Evolutionary conservation across 306 rosid genomes (phyloP), one percentile per base, ranked within the genome.

Genomic region (Vigna unguiculata): DNA sequence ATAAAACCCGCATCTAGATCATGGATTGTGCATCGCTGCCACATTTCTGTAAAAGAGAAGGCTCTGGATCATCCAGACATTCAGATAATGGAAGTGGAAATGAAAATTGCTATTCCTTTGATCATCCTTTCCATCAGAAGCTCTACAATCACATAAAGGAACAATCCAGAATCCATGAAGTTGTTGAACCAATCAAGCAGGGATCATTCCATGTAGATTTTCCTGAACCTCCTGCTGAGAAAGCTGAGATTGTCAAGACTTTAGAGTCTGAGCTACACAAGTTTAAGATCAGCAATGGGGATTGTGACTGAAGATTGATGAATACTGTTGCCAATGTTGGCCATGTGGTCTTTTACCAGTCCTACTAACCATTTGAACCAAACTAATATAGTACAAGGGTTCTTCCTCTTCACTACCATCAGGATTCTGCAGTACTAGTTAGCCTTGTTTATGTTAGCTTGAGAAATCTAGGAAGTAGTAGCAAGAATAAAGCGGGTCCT

Each of bases 11-110:
- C 62, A 71, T 85, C 79, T 71, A 91, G 98, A 87, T 94, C 80
- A 94, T 94, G 93, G 98, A 94, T 52, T 68, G 83, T 19, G 81
- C 86, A 28, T 88, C 93, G 38, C 94, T 91, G 60, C 97, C 97
- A 6, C 96, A 89, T 80, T 94, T 91, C 87, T 91, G 91, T 82
- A 85, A 49, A 87, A 83, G 24, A 64, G 97, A 85, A 78, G 91
- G 94, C 28, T 90, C 93, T 0, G 89, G 92, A 69, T 86, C 94
- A 43, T 91, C 97, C 20, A 89, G 75, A 57, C 75, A 77, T 69
- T 78, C 90, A 46, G 85, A 25, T 3, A 77, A 79, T 61, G 88
- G 88, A 64, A 55, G 59, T 57, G 88, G 88, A 68, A 55, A 63
- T 58, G 88, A 84, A 28, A 88, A 77, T 82, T 91, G 92, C 79